phyloP scores from a whole-genome alignment of 768 basidiomycete species.

The Suillus luteus region DNA sequence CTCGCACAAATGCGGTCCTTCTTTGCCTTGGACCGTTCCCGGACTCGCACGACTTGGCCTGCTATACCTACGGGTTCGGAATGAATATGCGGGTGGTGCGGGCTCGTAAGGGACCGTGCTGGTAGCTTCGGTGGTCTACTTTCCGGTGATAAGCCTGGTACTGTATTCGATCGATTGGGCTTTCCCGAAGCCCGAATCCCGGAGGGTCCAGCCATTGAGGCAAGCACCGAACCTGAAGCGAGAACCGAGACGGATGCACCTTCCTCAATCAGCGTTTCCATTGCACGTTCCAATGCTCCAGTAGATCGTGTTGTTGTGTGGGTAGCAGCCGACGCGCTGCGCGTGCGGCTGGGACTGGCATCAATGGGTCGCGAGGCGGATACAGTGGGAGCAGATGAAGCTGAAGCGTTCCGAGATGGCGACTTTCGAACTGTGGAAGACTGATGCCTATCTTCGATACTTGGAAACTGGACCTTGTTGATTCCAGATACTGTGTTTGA shows the following conservation, averaged over 20 bases:
- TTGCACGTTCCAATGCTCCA: slow-evolving; percentile 48
- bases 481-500: slow-evolving; percentile 14
- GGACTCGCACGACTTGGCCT: slow-evolving; percentile 32
- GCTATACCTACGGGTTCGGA: slow-evolving; percentile 26
- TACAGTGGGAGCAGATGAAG: slow-evolving; percentile 23
- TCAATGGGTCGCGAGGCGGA: slow-evolving; percentile 17
- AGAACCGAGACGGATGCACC: slow-evolving; percentile 37
- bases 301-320: slow-evolving; percentile 32
- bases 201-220: slow-evolving; percentile 28
- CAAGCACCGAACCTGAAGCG: slow-evolving; percentile 36
- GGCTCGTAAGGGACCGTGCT: slow-evolving; percentile 54
- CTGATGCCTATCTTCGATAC: slow-evolving; percentile 20
- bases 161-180: slow-evolving; percentile 52
- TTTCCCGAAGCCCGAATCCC: slow-evolving; percentile 28
- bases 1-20: slow-evolving; percentile 55
- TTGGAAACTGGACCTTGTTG: slow-evolving; percentile 39
- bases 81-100: slow-evolving; percentile 40
- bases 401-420: slow-evolving; percentile 30
- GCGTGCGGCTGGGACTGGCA: slow-evolving; percentile 17
- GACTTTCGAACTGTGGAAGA: slow-evolving; percentile 18
- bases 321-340: slow-evolving; percentile 32
- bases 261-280: slow-evolving; percentile 55
- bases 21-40: slow-evolving; percentile 35
- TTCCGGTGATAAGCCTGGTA: slow-evolving; percentile 48
- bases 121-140: slow-evolving; percentile 54